Base-by-base conservation (phyloP, 2,329 filamentous ascomycete species). In the Eutypa lata region DNA sequence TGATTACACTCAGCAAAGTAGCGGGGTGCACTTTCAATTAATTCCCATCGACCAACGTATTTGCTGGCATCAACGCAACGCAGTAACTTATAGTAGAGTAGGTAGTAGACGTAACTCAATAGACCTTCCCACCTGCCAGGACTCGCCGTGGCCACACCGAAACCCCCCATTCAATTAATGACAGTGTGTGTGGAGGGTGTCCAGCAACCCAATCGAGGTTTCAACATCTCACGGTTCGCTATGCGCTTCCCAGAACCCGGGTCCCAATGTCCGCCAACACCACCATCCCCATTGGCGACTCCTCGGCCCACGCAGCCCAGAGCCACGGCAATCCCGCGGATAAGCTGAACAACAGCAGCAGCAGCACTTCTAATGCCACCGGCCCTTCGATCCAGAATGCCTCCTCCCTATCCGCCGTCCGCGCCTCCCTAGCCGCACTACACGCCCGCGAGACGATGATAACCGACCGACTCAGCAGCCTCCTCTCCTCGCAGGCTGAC, bases 401-500 rank as follows among this genome's bases (percentile, higher is more conserved):
- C 62, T 81, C 82, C 61, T 90, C 85, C 62, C 80, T 92, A 60
- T 81, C 87, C 60, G 90, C 96, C 58, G 88, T 99, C 68, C 88
- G 88, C 66, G 82, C 86, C 55, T 86, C 88, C 50, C 83, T 99
- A 59, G 80, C 84, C 43, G 78, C 85, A 61, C 84, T 97, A 49
- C 89, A 92, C 66, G 74, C 79, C 49, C 88, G 88, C 66, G 92
- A 97, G 72, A 80, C 85, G 56, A 73, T 80, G 51, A 84, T 97
- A 57, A 90, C 88, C 1, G 78, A 80, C 51, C 87, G 86, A 45
- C 84, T 97, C 44, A 84, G 93, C 70, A 77, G 81, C 49, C 83
- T 97, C 50, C 76, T 97, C 47, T 84, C 87, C 57, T 91, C 90
- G 1, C 91, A 97, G 68, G 86, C 90, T 56, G 89, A 96, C 66